Conservation (phyloP, 768 basidiomycete genomes). For the Lactarius akahatsu region DNA sequence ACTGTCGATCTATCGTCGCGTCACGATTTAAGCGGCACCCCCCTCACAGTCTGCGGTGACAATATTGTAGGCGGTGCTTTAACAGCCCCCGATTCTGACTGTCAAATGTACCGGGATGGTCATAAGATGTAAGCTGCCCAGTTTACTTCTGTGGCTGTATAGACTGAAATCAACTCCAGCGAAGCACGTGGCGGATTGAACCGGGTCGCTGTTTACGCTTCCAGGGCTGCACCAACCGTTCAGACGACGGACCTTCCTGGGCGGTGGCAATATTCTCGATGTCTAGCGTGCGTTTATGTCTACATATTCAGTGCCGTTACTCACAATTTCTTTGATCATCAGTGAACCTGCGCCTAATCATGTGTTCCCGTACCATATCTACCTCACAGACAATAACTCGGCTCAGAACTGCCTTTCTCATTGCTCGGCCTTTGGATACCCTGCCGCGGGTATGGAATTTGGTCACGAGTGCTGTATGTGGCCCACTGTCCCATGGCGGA, state of each 20-base stretch:
- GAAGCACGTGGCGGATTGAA: constrained; percentile 73
- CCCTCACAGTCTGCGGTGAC: constrained; percentile 64
- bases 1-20: neutral
- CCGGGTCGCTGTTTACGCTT: constrained; percentile 65
- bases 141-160: neutral
- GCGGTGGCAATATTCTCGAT: constrained; percentile 64
- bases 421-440: constrained; percentile 70
- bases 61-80: constrained; percentile 60
- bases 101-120: constrained; percentile 74
- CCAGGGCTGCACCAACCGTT: constrained; percentile 54
- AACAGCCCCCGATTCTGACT: constrained; percentile 47
- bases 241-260: constrained; percentile 61
- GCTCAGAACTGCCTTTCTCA: constrained; percentile 63
- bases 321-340: neutral
- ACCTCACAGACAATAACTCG: constrained; percentile 60
- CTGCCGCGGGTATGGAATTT: constrained; percentile 68
- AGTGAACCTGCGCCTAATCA: constrained; percentile 51
- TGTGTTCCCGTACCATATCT: constrained; percentile 61
- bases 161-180: constrained; percentile 35
- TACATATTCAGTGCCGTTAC: neutral
- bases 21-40: neutral
- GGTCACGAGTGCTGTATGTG: constrained; percentile 72
- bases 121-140: constrained; percentile 52
- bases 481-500: neutral
- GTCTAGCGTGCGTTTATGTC: constrained; percentile 50